Base-by-base conservation (phyloP, 148 eudicot species). In the Cornus kousa region DNA sequence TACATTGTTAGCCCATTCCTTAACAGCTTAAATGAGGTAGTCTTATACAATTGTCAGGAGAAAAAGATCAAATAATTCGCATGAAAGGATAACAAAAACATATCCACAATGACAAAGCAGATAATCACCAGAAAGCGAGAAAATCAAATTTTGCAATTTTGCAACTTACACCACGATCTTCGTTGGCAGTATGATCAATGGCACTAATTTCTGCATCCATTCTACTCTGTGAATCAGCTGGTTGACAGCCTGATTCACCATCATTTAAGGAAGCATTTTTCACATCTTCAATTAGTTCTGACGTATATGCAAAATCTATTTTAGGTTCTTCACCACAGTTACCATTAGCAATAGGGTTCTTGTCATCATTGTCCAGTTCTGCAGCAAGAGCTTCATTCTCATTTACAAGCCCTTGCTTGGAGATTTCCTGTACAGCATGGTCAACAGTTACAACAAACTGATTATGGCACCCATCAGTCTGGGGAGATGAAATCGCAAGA, bases 151-250 rank as follows among this genome's bases (percentile, higher is more conserved):
- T 60, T 60, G 48, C 7, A 67, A 71, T n/a, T 50, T 60, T 60
- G 48, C 7, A 80, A 86, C 95, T 91, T 89, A 91, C 97, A 72
- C 73, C 59, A 76, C 66, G 80, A 55, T 88, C 82, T 60, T 67
- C 86, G 43, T 64, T 71, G 28, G 77, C 70, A 74, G 64, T 55
- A 78, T 72, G 68, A 70, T 84, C 79, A 57, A 71, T 68, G 31
- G 74, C 77, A 69, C 77, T 50, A 64, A 79, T 64, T 24, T 75
- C 84, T 65, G 89, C 81, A 62, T 85, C 91, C 79, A 78, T 76
- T 67, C 70, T 67, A 59, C 60, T 64, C 65, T 68, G 74, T 37
- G 74, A 83, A 81, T 84, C 85, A 73, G 70, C 67, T 74, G 81
- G 82, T 77, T 68, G 81, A 62, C 67, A 59, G 23, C 71, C 80